Percentiles rank a stretch among this genome's conserved stretches.
Conservation (phyloP, 352 stramenopile genomes). For the Phytophthora foliorum region DNA sequence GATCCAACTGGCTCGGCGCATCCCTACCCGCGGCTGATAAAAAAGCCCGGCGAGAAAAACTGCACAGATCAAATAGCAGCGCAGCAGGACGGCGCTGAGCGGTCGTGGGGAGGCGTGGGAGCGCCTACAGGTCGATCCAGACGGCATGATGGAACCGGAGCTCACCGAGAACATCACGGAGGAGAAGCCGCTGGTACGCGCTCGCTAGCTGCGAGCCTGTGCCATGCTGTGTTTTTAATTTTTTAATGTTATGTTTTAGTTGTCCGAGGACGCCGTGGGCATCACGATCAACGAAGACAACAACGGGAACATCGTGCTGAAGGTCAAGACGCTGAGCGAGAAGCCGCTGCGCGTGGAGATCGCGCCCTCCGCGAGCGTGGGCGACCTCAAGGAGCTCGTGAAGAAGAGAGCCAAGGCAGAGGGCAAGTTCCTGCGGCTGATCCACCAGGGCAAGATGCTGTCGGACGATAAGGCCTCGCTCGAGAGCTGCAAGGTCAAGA, state of each 20-base stretch:
- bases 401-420: conserved; percentile 82
- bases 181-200: conserved; percentile 66
- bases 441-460: conserved; percentile 91
- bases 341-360: conserved; percentile 88
- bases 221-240: neutral
- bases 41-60: conserved; percentile 30
- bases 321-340: conserved; percentile 89
- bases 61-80: conserved; percentile 36
- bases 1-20: conserved; percentile 47
- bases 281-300: conserved; percentile 68
- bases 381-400: conserved; percentile 79
- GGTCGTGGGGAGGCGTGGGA: conserved; percentile 32
- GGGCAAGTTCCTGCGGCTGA: conserved; percentile 87
- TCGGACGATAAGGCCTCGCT: conserved; percentile 85
- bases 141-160: conserved; percentile 74
- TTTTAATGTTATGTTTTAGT: conserved; percentile 30
- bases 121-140: conserved; percentile 18
- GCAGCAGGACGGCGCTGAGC: conserved; percentile 24
- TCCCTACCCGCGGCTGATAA: conserved; percentile 33
- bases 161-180: conserved; percentile 63
- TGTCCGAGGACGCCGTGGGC: conserved; percentile 53
- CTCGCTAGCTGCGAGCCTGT: neutral
- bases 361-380: conserved; percentile 59
- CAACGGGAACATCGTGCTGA: conserved; percentile 65
- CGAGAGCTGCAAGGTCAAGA: conserved; percentile 80